Base-by-base conservation (phyloP, 352 stramenopile species). In the Aphanomyces stellatus region DNA sequence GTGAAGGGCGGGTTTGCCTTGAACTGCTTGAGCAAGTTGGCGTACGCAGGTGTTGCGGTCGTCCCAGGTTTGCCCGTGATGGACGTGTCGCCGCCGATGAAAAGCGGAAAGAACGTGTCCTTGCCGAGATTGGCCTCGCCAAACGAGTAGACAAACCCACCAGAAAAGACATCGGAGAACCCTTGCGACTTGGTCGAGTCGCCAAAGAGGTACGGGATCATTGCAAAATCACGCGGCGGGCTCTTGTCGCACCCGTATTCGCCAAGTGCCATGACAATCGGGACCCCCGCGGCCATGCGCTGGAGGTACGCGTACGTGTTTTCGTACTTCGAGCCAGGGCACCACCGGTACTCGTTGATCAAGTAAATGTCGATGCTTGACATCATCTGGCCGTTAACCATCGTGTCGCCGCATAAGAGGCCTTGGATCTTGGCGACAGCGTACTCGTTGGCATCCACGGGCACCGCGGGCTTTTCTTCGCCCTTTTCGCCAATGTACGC, bases 291-390 rank as follows among this genome's bases (percentile, higher is more conserved):
- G 1, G 81, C 81, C 69, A 93, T 76, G 30, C 80, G 71, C 34
- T 91, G 80, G 56, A 91, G 86, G 17, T 75, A 81, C 57, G 87
- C 72, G 73, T 91, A 94, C 2, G 83, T 81, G 59, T 87, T 74
- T 0, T 73, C 74, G 35, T 89, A 94, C 11, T 78, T 86, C 40
- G 75, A 88, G 34, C 76, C 76, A 7, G 79, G 73, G 56, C 86
- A 95, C 82, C 83, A 95, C 69, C 86, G 86, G 69, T 95, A 95
- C 69, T 93, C 85, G 71, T 95, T 95, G 69, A 95, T 90, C 33
- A 95, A 65, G 66, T 91, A 93, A 30, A 95, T 93, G 68, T 95
- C 86, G 48, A 95, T 92, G 73, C 81, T 91, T 66, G 88, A 78
- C 46, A 75, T 17, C 82, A 90, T 93, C 71, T 88, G 73, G 17